Conservation (phyloP, 371 early-diverging fungal genomes). For the Basidiobolus meristosporus region DNA sequence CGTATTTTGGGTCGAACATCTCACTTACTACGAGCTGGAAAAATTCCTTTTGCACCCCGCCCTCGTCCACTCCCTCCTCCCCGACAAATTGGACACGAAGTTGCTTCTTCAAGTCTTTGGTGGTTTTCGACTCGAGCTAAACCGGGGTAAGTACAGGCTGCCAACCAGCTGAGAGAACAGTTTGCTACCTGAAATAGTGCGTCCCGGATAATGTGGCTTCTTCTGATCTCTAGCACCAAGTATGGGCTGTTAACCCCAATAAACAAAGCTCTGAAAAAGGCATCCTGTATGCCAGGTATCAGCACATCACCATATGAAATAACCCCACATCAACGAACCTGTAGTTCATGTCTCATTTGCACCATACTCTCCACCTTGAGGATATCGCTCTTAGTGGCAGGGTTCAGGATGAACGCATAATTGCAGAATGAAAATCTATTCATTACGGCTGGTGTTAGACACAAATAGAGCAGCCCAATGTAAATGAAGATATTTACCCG, state of each 20-base stretch:
- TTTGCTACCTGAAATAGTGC: slow-evolving; percentile 38
- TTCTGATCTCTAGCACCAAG: slow-evolving; percentile 39
- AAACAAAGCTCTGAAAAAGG: slow-evolving; percentile 80
- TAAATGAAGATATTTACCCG: slow-evolving; percentile 13
- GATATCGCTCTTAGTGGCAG: slow-evolving; percentile 62
- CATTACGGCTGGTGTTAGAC: not conserved
- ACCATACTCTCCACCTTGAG: slow-evolving; percentile 62
- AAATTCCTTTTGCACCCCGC: slow-evolving; percentile 94
- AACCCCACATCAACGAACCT: slow-evolving; percentile 6
- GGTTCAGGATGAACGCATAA: slow-evolving; percentile 61
- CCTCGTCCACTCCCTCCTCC: slow-evolving; percentile 80
- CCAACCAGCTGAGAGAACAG: too few relatives aligned
- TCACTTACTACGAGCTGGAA: slow-evolving; percentile 80
- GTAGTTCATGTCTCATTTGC: slow-evolving; percentile 48
- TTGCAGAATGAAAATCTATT: slow-evolving; percentile 50
- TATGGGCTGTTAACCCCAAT: slow-evolving; percentile 76
- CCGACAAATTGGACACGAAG: slow-evolving; percentile 68
- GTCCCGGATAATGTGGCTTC: slow-evolving; percentile 72
- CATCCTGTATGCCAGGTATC: slow-evolving; percentile 8
- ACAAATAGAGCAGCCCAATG: too few relatives aligned
- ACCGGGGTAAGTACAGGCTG: too few relatives aligned
- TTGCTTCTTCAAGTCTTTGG: slow-evolving; percentile 72
- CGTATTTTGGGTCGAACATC: slow-evolving; percentile 82
- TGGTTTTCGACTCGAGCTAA: slow-evolving; percentile 9
- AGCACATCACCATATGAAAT: too few relatives aligned